These are phyloP conservation scores for Chrysoporthe cubensis DNA, from an alignment of 2,329 filamentous ascomycete genomes.

Conservation along the genomic window DNA sequence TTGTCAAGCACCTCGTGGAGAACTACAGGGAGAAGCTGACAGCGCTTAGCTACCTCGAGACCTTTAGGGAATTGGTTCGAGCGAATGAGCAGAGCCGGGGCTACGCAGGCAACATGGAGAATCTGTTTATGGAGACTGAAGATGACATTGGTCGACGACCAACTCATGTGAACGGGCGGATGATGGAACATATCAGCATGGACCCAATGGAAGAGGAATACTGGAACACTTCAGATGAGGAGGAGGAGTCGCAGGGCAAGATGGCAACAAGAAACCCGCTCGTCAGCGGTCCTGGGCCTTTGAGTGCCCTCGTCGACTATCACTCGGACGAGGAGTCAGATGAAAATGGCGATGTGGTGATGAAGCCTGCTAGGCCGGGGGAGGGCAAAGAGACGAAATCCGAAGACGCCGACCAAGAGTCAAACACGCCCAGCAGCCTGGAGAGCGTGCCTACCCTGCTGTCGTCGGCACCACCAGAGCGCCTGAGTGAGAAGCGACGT, in stretches of 20 bases:
- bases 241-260: slow-evolving; percentile 66
- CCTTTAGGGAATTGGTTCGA: slow-evolving; percentile 75
- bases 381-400: slow-evolving; percentile 30
- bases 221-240: slow-evolving; percentile 87
- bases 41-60: slow-evolving; percentile 79
- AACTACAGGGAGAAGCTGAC: slow-evolving; percentile 79
- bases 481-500: slow-evolving; percentile 84
- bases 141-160: slow-evolving; percentile 55
- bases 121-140: slow-evolving; percentile 71
- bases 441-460: slow-evolving; percentile 38
- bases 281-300: slow-evolving; percentile 66
- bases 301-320: slow-evolving; percentile 56
- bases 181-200: slow-evolving; percentile 71
- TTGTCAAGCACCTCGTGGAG: slow-evolving; percentile 83
- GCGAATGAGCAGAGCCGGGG: slow-evolving; percentile 80
- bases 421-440: slow-evolving; percentile 39
- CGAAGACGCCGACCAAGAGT: slow-evolving; percentile 31
- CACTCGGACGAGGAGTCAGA: slow-evolving; percentile 66
- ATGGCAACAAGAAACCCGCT: slow-evolving; percentile 41
- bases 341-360: slow-evolving; percentile 58
- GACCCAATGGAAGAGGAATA: slow-evolving; percentile 91
- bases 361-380: slow-evolving; percentile 28
- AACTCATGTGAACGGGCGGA: slow-evolving; percentile 49
- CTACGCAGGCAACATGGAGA: slow-evolving; percentile 66
- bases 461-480: slow-evolving; percentile 69